Conservation (phyloP, 208 protist genomes). For the Tetramitus jugosus region DNA sequence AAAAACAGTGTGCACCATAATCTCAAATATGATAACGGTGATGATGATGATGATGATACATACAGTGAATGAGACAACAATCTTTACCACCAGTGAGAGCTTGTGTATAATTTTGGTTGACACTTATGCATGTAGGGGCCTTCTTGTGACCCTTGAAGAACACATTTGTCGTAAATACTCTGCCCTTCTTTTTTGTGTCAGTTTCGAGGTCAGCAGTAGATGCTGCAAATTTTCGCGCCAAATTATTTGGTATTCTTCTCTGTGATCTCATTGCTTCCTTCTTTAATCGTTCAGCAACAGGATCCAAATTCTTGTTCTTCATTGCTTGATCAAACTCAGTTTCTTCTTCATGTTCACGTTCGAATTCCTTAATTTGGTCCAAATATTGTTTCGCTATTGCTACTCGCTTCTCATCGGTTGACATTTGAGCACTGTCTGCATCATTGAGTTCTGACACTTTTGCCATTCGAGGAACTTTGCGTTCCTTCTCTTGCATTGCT, state of each 20-base stretch:
- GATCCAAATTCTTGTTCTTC: too few species aligned
- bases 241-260: neutral
- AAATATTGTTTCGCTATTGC: constrained; percentile 12
- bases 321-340: neutral
- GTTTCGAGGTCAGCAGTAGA: neutral
- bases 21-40: too few species aligned
- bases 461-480: too few species aligned
- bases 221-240: neutral
- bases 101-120: neutral
- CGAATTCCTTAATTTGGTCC: neutral
- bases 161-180: neutral
- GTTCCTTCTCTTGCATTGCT: too few species aligned
- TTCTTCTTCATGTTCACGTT: neutral
- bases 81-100: neutral
- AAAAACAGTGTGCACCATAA: too few species aligned
- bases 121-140: neutral
- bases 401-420: neutral
- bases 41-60: too few species aligned
- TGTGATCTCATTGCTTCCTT: neutral
- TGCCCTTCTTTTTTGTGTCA: too few species aligned
- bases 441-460: too few species aligned
- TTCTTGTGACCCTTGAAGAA: constrained; percentile 2
- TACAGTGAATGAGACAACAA: neutral
- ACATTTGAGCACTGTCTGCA: too few species aligned
- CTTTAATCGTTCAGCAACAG: neutral